Percentiles rank a stretch among this genome's conserved stretches.
phyloP scores from a whole-genome alignment of 2,329 filamentous ascomycete species.

The Clonostachys chloroleuca region DNA sequence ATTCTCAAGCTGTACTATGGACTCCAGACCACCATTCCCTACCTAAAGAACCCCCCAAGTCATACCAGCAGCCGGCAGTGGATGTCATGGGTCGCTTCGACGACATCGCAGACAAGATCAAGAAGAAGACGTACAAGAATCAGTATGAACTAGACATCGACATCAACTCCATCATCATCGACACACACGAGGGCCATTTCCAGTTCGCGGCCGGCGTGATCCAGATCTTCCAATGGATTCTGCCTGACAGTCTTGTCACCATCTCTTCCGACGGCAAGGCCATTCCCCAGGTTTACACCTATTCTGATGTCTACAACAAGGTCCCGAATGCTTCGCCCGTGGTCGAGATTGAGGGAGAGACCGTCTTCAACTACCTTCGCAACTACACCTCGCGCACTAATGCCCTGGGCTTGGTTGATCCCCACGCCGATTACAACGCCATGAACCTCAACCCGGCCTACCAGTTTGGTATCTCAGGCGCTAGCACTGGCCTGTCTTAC shows the following conservation, averaged over 20 bases:
- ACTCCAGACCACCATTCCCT: conserved; percentile 43
- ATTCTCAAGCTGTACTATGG: conserved; percentile 34
- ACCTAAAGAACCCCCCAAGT: conserved; percentile 45
- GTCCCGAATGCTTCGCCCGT: no score
- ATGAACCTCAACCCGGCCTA: no score
- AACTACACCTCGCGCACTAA: not conserved
- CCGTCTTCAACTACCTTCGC: conserved; percentile 24
- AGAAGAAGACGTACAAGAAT: conserved; percentile 34
- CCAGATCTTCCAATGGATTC: conserved; percentile 8
- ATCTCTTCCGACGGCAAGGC: no score
- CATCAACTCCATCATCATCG: conserved; percentile 44
- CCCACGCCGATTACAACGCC: no score
- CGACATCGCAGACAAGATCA: conserved; percentile 34
- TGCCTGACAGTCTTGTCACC: conserved; percentile 24
- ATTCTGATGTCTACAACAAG: no score
- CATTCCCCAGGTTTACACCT: no score
- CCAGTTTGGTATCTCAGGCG: no score
- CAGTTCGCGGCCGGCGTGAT: conserved; percentile 44
- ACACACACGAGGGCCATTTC: conserved; percentile 64
- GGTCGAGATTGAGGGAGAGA: conserved; percentile 18
- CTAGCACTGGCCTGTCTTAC: no score
- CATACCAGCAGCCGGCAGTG: conserved; percentile 40
- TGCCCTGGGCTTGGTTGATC: no score
- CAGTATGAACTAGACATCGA: conserved; percentile 52
- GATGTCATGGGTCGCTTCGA: conserved; percentile 42